A percentile compares a stretch with the other conserved stretches of the same genome.
These are phyloP conservation scores for Mesembryanthemum crystallinum DNA, from an alignment of 148 eudicot species.

Conservation along the genomic window DNA sequence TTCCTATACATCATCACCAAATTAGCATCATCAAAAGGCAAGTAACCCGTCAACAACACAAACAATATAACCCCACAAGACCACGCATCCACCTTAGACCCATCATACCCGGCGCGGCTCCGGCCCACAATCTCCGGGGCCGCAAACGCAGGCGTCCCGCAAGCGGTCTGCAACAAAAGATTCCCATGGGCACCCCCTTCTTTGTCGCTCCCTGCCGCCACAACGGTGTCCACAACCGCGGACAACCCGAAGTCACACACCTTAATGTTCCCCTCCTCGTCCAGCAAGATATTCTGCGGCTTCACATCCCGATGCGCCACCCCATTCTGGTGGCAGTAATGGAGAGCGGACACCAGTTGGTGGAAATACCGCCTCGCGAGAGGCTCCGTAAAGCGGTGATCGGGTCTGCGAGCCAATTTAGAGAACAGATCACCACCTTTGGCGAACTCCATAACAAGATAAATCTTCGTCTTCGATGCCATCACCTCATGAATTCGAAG, in stretches of 20 bases:
- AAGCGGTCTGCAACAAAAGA: conserved; percentile 54
- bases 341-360: conserved; percentile 62
- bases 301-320: conserved; percentile 75
- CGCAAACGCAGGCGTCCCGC: conserved; percentile 65
- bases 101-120: conserved; percentile 51
- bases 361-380: conserved; percentile 52
- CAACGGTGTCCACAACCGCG: conserved; percentile 37
- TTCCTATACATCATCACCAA: conserved; percentile 59
- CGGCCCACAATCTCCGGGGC: conserved; percentile 62
- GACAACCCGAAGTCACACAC: conserved; percentile 78
- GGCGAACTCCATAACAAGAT: conserved; percentile 79
- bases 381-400: conserved; percentile 52
- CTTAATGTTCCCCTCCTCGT: conserved; percentile 43
- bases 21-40: conserved; percentile 72
- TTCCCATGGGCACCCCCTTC: not conserved
- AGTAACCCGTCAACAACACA: conserved; percentile 48
- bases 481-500: conserved; percentile 67
- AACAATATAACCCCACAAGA: conserved; percentile 78
- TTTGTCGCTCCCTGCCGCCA: too few relatives aligned
- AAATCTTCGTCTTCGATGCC: conserved; percentile 64
- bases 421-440: conserved; percentile 64
- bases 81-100: conserved; percentile 79
- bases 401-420: conserved; percentile 38
- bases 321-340: conserved; percentile 66
- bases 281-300: conserved; percentile 71